Evolutionary conservation across 2,329 filamentous ascomycete genomes (phyloP), one percentile per base, ranked within the genome.

Genomic region (Penicillium fuscoglaucum): DNA sequence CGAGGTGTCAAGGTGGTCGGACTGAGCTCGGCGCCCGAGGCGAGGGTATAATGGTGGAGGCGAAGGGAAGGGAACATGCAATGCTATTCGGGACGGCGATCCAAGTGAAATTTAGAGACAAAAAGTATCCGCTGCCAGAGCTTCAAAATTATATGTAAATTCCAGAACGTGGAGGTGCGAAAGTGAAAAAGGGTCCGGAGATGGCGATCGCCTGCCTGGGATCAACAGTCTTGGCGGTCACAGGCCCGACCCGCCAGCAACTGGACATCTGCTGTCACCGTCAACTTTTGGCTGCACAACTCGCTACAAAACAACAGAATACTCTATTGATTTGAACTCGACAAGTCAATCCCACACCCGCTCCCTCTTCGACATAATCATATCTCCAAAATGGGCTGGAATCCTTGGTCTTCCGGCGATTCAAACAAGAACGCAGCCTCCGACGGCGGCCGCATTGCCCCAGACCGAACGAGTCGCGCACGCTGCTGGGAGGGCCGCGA

Each of bases 401-500:
- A 83, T 61, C 77, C 78, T 61, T 74, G 73, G 62, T 78, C 80
- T 49, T 62, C 75, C 48, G 63, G 80, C 67, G 70, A 80, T 62
- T 71, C 82, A 63, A 72, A 67, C 59, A 70, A 68, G 50, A 47
- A 53, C 43, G 35, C 43, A 62, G 64, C 81, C 60, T 72, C 79
- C 57, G 84, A 87, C 68, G 84, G 84, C 65, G 85, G 85, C 62
- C 87, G 83, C 67, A 84, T 93, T 69, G 91, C 93, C 6, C 95
- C 95, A n/a, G 90, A 91, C 72, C 88, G 93, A 64, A 85, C 83
- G 63, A 90, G 93, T 75, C 88, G 95, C 70, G 82, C 87, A 68
- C 82, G 84, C 71, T 99, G 95, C 85, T 99, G 93, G 90, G 89
- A 91, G 69, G 87, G 90, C 47, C 87, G 95, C 66, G 95, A 99